Base-by-base conservation (phyloP, 139 green algal genomes). In the Spirogloea muscicola region DNA sequence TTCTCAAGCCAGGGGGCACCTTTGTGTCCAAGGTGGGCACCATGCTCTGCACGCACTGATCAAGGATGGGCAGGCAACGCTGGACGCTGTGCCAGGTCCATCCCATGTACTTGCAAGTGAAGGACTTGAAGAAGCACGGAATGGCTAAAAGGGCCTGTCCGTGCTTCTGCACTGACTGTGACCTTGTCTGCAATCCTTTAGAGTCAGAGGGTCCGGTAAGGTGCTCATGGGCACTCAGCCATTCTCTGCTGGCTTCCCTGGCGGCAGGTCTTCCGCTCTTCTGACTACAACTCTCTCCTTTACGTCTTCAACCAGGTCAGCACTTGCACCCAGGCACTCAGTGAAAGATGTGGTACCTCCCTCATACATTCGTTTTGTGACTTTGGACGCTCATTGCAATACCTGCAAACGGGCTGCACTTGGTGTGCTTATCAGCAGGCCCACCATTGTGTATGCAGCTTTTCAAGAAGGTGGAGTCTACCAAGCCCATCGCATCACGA, bases 231-330 rank as follows among this genome's bases (percentile, higher is more conserved):
- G 33, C 25, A 27, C 33, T 36, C 49, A 1, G 9, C 3, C 16
- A 27, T 29, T 60, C 18, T 60, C 49, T 1, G 31, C 27, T 25
- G 27, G 27, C 49, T 29, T 25, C 49, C 49, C 0, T 25, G 44
- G n/a, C 4, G 2, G 36, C 74, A 81, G 69, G 58, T 83, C 21
- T 87, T 87, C 63, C 49, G 82, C 55, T 95, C 88, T 31, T 88
- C 93, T 68, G 95, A 99, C 79, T 98, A 99, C 88, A 95, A 91
- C 62, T 88, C 95, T 33, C 85, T 99, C 82, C 82, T 98, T 58
- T 98, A 93, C 63, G 92, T 92, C n/a, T 93, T 96, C 74, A 91
- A 82, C 21, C 65, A 82, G 74, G 74, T 81, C 4, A 92, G 31
- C 37, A 72, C 18, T 16, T 72, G 18, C 25, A 72, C 16, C 55